Conservation (phyloP, 75 land plant genomes). For the Cunninghamia lanceolata region DNA sequence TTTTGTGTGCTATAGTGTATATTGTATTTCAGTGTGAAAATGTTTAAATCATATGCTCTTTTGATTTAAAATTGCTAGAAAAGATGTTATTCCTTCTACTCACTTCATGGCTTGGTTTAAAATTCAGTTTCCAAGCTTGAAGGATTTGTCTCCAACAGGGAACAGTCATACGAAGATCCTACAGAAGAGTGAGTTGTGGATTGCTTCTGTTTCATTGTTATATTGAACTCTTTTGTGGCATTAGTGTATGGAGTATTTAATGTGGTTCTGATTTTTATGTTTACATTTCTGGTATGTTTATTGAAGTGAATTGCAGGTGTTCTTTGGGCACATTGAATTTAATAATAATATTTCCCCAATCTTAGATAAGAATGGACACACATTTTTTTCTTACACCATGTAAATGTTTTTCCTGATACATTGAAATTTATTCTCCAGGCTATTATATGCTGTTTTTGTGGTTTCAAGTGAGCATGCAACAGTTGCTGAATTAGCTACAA, state of each 20-base stretch:
- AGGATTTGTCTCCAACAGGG: slow-evolving; percentile 97
- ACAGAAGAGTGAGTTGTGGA: slow-evolving; percentile 85
- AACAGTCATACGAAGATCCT: slow-evolving; percentile 99
- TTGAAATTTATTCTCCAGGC: slow-evolving; percentile 42
- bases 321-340: background rate
- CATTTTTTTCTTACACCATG: background rate
- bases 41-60: background rate
- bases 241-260: background rate
- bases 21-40: background rate
- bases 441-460: slow-evolving; percentile 97
- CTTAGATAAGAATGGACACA: background rate
- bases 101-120: slow-evolving; percentile 1
- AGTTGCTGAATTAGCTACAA: slow-evolving; percentile 88
- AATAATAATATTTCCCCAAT: background rate
- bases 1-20: background rate
- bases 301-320: background rate
- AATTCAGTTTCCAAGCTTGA: slow-evolving; percentile 89
- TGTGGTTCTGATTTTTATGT: background rate
- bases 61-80: background rate
- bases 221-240: background rate
- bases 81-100: background rate
- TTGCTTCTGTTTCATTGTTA: background rate
- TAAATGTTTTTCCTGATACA: slow-evolving; percentile 7
- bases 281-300: background rate
- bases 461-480: slow-evolving; percentile 98